Base-by-base conservation (phyloP, 768 basidiomycete genomes). In the Pisolithus tinctorius region DNA sequence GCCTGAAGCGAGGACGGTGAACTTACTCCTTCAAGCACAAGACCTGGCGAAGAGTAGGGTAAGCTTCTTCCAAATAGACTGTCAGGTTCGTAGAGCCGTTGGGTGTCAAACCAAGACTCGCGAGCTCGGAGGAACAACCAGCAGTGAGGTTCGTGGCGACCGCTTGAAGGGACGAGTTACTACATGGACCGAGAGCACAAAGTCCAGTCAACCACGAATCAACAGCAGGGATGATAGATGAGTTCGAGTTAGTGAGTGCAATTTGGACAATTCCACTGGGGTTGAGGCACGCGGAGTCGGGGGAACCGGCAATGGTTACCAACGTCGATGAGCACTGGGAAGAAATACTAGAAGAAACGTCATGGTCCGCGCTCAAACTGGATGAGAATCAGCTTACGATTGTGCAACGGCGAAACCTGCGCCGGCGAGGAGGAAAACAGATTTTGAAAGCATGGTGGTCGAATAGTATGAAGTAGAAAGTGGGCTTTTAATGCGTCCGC, bases 21-120 rank as follows among this genome's bases (percentile, higher is more conserved):
- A 74, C 82, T 55, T 60, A 88, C 87, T 86, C 77, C 52, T 81
- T 74, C 59, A 88, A 67, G 63, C 88, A 91, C 9, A 68, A 62
- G 7, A 83, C 60, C 55, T 83, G 63, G 48, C 85, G 74, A 4
- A 71, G 71, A 2, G 75, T 70, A 2, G 86, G 83, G 63, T 86
- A 90, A 30, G 63, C 73, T 41, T 60, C 57, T 60, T 86, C 71
- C 17, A 86, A 74, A 17, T 70, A 39, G 4, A 69, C 37, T 2
- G 71, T 70, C 20, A 74, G 45, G 3, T 63, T 26, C 20, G 60
- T 46, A 6, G 60, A n/a, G 40, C 57, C 26, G 34, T 27, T 50
- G 10, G 56, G 53, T 1, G 47, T 1, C 30, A 69, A 34, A 17
- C 67, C 69, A 34, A 63, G 10, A 31, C 57, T 56, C 11, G 55